A percentile compares a stretch with the other conserved stretches of the same genome.
Evolutionary conservation across 1,284 basidiomycete genomes (phyloP).

Genomic region (Tylopilus sp.): DNA sequence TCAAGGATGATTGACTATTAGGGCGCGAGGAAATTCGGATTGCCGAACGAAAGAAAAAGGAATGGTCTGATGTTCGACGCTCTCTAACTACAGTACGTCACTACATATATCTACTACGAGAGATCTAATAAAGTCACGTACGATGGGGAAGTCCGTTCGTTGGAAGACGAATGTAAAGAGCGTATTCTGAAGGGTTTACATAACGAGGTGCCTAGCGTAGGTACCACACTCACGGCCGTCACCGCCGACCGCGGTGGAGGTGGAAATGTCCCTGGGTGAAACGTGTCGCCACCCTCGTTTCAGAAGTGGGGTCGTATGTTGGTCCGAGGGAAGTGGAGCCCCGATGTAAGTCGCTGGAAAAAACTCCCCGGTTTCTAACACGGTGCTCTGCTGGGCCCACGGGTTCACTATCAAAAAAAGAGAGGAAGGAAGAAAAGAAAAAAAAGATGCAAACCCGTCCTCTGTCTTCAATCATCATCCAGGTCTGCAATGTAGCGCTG

Average conservation of each 20-base stretch:
- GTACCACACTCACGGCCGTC: neutral
- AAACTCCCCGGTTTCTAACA: neutral
- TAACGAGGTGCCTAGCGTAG: neutral
- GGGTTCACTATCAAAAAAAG: neutral
- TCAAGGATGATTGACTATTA: neutral
- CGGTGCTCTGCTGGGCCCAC: too few species aligned
- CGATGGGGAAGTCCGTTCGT: neutral
- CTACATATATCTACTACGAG: slow-evolving; percentile 8
- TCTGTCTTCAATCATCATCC: slow-evolving; percentile 2
- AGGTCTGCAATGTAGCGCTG: slow-evolving; percentile 25
- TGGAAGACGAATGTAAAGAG: neutral
- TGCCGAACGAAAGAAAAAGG: neutral
- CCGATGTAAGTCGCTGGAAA: neutral
- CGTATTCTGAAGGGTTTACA: neutral
- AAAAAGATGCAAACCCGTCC: neutral
- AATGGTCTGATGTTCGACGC: neutral
- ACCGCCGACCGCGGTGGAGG: neutral
- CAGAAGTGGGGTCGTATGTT: too few species aligned
- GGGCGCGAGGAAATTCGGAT: neutral
- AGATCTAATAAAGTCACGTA: neutral
- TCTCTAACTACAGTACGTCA: slow-evolving; percentile 2
- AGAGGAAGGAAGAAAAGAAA: too few species aligned
- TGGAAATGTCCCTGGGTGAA: neutral
- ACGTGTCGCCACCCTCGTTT: neutral
- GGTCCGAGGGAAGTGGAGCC: too few species aligned